Evolutionary conservation across 1,139 yeast genomes (phyloP).

Genomic region (Zhuliangozyma blackwelliae): DNA sequence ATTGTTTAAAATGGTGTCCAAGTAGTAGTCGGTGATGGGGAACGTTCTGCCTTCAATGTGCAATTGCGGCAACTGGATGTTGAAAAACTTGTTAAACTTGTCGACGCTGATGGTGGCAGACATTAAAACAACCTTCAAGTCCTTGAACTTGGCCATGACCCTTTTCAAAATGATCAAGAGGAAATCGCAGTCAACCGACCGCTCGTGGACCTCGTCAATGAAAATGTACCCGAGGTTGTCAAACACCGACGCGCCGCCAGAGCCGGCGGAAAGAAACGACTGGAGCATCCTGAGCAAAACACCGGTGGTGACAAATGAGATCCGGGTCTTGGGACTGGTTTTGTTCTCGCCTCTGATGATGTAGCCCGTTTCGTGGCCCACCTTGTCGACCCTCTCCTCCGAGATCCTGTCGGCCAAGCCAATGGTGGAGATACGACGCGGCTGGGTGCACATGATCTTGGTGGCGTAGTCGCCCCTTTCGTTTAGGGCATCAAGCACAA

Average conservation of each 20-base stretch:
- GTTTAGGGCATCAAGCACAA: conserved; percentile 64
- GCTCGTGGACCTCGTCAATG: conserved; percentile 93
- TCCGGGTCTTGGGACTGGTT: conserved; percentile 56
- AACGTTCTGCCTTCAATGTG: conserved; percentile 93
- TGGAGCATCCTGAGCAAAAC: conserved; percentile 84
- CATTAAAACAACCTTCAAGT: conserved; percentile 76
- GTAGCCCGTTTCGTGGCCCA: conserved; percentile 85
- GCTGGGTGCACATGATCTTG: conserved; percentile 85
- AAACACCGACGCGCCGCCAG: conserved; percentile 18
- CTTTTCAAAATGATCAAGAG: conserved; percentile 71
- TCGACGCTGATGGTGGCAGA: conserved; percentile 86
- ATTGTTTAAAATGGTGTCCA: conserved; percentile 58
- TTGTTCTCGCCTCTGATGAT: conserved; percentile 86
- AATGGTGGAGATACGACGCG: conserved; percentile 91
- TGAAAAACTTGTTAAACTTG: conserved; percentile 65
- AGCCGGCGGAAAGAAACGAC: conserved; percentile 20
- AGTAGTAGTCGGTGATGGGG: conserved; percentile 74
- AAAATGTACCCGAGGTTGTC: conserved; percentile 67
- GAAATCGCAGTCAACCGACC: conserved; percentile 89
- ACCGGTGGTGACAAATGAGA: conserved; percentile 90
- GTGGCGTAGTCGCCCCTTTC: conserved; percentile 43
- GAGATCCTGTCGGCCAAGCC: conserved; percentile 93
- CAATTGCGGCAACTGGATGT: conserved; percentile 43
- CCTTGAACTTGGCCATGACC: conserved; percentile 42
- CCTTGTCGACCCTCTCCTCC: conserved; percentile 63